Base-by-base conservation (phyloP, 257 asterid species). In the Fraxinus excelsior region DNA sequence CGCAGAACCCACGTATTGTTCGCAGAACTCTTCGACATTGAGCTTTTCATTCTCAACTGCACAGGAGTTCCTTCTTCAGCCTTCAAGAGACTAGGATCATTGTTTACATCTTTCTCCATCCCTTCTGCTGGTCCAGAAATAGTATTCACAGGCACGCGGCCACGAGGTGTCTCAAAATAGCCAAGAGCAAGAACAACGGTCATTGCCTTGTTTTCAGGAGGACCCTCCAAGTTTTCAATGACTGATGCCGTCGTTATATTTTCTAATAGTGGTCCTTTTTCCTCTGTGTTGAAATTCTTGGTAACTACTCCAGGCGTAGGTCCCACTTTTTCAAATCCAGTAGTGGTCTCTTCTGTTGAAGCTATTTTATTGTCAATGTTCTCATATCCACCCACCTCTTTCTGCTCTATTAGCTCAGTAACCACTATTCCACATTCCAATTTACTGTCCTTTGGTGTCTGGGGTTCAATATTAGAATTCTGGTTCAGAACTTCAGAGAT, bases 1-100 rank as follows among this genome's bases (percentile, higher is more conserved):
- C 96, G 97, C 76, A 90, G 80, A 56, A 75, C 79, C 89, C 96
- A 84, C 21, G 88, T 78, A 78, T 88, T 83, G 76, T 74, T 76
- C 25, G 76, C 86, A 0, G 88, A 90, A 74, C 85, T 70, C 72
- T 84, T 79, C 12, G 69, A n/a, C 70, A 80, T 81, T 74, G 88
- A 81, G 77, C 80, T 81, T 74, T 80, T 78, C 67, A 86, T 86
- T 72, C 87, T 81, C 74, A 72, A 82, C 73, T 58, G 77, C 46
- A 51, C 83, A 74, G 86, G 82, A 74, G 88, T 85, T 66, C 67
- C 84, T 67, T 53, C 66, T 80, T 32, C 86, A 78, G 70, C 68
- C 67, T 13, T 86, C 70, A 84, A 72, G 70, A 62, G 85, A 76
- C 65, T 78, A 71, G 76, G 73, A 72, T 78, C 77, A 58, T 79